Evolutionary conservation across 805 yeast species (phyloP).

Genomic region (Metschnikowia vanudenii): DNA sequence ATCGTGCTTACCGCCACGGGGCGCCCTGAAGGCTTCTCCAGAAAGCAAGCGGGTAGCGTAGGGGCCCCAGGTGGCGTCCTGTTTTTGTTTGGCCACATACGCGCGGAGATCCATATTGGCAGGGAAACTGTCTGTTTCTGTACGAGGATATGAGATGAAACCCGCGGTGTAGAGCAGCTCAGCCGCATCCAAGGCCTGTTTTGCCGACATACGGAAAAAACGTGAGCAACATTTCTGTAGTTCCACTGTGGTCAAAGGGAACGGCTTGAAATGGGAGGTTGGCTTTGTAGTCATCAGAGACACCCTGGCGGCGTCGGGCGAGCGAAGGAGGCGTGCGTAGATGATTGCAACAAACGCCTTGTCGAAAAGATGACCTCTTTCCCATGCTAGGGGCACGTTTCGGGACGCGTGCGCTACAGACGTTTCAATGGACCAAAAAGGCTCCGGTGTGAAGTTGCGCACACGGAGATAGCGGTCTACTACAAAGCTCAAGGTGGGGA

Average conservation of each 20-base stretch:
- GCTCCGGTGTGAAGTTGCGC: constrained; percentile 67
- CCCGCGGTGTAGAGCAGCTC: constrained; percentile 86
- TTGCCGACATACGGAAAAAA: constrained; percentile 74
- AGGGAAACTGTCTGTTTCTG: constrained; percentile 92
- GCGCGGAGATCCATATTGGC: constrained; percentile 64
- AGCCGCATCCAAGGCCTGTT: constrained; percentile 70
- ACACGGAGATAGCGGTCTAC: constrained; percentile 86
- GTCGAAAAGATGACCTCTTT: constrained; percentile 69
- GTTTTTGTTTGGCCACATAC: constrained; percentile 60
- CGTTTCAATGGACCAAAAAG: constrained; percentile 73
- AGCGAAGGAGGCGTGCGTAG: constrained; percentile 62
- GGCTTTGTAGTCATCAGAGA: constrained; percentile 54
- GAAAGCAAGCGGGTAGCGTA: constrained; percentile 51
- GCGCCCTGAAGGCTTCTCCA: constrained; percentile 50
- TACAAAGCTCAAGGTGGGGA: constrained; percentile 94
- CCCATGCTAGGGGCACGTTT: constrained; percentile 63
- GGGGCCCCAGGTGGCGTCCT: constrained; percentile 62
- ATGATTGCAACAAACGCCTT: constrained; percentile 58
- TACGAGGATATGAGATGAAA: constrained; percentile 90
- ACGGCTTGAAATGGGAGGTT: constrained; percentile 74
- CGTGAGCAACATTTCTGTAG: constrained; percentile 83
- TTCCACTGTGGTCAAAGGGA: constrained; percentile 92
- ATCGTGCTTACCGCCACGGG: constrained; percentile 78
- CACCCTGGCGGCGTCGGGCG: constrained; percentile 50
- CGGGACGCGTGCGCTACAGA: constrained; percentile 42